Evolutionary conservation across 768 basidiomycete genomes (phyloP), one percentile per base, ranked within the genome.

Genomic region (Rhodotorula graminis): DNA sequence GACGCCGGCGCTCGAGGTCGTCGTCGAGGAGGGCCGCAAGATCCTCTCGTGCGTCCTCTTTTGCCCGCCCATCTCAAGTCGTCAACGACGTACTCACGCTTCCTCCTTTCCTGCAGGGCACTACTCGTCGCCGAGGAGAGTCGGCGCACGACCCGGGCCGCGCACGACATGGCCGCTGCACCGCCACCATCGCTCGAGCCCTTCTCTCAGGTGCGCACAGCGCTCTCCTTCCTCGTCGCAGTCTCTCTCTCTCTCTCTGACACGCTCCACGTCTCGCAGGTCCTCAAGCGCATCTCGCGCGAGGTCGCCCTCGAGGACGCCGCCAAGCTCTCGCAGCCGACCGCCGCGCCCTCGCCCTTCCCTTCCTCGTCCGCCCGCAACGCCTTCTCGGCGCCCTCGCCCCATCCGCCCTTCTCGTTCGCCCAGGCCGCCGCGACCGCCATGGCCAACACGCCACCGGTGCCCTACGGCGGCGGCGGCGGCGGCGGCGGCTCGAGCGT

Each of bases 21-120:
- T 76, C n/a, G 70, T 76, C 29, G 71, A 73, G 47, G 71, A 76
- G 40, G 75, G 72, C 21, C 46, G 75, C 8, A 67, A 72, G 57
- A 76, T 76, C 42, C 44, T 76, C 3, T 50, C 56, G 74, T 72
- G 19, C 3, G 58, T 37, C 11, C 23, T 11, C 3, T 23, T 27
- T 27, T 2, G 19, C 49, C 50, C 23, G 23, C 50, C 19, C 19
- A 7, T 21, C 23, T 16, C 19, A 3, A 6, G 23, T 0, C 46
- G 0, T 12, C 40, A 3, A n/a, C 27, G 37, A 33, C 9, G 29
- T 14, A 14, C 37, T 37, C 5, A 37, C 27, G 46, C 60, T 65
- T 23, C 62, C 40, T 19, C 3, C 3, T 18, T 33, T 27, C 14
- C 12, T 27, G n/a, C 61, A 75, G 71, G 1, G 72, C 69, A 0